phyloP scores from a whole-genome alignment of 257 asterid genomes.

The Craterostigma plantagineum region DNA sequence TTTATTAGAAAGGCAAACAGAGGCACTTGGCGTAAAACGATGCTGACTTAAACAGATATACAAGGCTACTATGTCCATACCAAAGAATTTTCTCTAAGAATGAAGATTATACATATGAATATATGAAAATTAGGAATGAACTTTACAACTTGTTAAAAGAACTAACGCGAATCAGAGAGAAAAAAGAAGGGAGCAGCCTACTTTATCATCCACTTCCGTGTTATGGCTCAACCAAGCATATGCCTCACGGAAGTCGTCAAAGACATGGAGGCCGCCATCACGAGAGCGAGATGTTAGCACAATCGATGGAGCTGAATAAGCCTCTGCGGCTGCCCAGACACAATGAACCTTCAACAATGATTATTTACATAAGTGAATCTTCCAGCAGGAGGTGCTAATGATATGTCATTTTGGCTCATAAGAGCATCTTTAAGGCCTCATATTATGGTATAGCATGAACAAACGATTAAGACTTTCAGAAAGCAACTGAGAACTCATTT shows the following conservation, averaged over 20 bases:
- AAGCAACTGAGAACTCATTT: too few relatives aligned
- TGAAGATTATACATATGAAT: too few relatives aligned
- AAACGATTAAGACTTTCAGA: too few relatives aligned
- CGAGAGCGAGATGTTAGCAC: slow-evolving; percentile 70
- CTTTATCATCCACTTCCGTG: slow-evolving; percentile 97
- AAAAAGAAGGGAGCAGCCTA: slow-evolving; percentile 16
- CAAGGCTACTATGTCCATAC: too few relatives aligned
- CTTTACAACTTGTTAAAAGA: neutral
- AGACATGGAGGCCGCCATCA: slow-evolving; percentile 78
- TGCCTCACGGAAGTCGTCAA: slow-evolving; percentile 99
- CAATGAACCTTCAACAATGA: slow-evolving; percentile 58
- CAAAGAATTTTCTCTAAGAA: too few relatives aligned
- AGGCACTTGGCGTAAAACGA: too few relatives aligned
- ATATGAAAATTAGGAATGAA: too few relatives aligned
- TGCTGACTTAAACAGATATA: too few relatives aligned
- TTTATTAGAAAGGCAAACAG: too few relatives aligned
- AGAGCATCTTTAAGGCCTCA: neutral
- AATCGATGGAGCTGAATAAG: slow-evolving; percentile 98
- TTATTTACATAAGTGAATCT: slow-evolving; percentile 6
- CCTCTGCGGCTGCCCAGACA: slow-evolving; percentile 99
- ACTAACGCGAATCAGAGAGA: neutral
- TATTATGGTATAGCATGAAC: too few relatives aligned
- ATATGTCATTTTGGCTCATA: neutral
- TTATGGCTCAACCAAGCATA: slow-evolving; percentile 97
- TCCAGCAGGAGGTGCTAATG: slow-evolving; percentile 7